phyloP scores from a whole-genome alignment of 257 asterid genomes.

The Cruciata laevipes region DNA sequence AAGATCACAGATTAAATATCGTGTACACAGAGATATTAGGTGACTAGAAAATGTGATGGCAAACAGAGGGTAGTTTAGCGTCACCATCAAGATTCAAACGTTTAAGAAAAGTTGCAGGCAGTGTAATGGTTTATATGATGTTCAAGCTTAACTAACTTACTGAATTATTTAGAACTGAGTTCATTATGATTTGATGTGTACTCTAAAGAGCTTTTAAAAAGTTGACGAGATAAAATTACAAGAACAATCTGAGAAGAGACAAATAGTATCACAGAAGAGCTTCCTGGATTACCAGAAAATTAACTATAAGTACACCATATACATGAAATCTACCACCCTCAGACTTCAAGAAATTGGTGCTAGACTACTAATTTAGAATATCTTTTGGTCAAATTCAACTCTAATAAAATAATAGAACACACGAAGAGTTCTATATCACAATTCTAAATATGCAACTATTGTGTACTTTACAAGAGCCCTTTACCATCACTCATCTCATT shows the following conservation, averaged over 20 bases:
- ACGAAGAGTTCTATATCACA: not conserved
- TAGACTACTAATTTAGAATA: not conserved
- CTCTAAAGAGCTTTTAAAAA: not conserved
- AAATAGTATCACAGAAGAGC: not conserved
- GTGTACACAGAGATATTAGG: not conserved
- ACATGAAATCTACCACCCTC: not conserved
- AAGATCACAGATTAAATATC: too few species aligned
- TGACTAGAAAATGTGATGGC: not conserved
- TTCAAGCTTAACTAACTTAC: slow-evolving; percentile 1
- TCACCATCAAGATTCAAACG: not conserved
- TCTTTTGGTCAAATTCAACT: not conserved
- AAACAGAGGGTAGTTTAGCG: not conserved
- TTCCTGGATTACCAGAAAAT: not conserved
- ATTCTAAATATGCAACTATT: not conserved
- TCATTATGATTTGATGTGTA: not conserved
- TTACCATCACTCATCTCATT: not conserved
- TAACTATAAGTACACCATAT: not conserved
- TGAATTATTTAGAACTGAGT: not conserved
- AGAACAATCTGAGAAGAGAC: not conserved
- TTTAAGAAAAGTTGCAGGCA: not conserved
- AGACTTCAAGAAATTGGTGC: not conserved
- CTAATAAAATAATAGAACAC: not conserved
- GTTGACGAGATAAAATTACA: not conserved
- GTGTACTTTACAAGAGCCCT: not conserved
- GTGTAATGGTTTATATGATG: not conserved